phyloP scores from a whole-genome alignment of 441 rosid genomes.

The Theobroma grandiflorum region DNA sequence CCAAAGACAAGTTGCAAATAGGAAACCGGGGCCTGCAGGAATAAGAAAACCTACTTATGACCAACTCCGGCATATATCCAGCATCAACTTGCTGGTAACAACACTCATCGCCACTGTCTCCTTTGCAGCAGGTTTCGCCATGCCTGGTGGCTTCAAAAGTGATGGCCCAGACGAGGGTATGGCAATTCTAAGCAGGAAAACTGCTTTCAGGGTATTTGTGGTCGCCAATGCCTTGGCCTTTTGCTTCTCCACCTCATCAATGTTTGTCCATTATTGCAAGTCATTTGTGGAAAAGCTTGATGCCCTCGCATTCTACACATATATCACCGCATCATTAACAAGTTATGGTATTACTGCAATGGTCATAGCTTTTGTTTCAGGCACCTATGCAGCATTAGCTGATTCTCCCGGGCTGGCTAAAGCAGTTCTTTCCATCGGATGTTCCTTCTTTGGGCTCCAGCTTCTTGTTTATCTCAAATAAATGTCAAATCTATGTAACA shows the following conservation, averaged over 20 bases:
- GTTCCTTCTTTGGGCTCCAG: slow-evolving; percentile 17
- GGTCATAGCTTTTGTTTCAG: slow-evolving; percentile 23
- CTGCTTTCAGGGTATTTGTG: slow-evolving; percentile 36
- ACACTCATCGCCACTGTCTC: slow-evolving; percentile 22
- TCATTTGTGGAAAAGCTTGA: slow-evolving; percentile 27
- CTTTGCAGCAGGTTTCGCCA: slow-evolving; percentile 38
- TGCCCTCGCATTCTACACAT: background rate
- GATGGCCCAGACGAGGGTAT: slow-evolving; percentile 21
- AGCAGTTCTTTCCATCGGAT: slow-evolving; percentile 18
- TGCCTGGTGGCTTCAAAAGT: slow-evolving; percentile 28
- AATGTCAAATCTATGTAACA: background rate
- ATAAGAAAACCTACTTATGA: background rate
- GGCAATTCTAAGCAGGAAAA: slow-evolving; percentile 19
- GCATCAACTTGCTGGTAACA: slow-evolving; percentile 26
- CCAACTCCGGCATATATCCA: background rate
- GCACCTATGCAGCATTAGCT: slow-evolving; percentile 5
- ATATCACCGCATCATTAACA: background rate
- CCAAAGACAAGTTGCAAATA: background rate
- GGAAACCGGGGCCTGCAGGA: background rate
- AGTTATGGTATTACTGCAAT: slow-evolving; percentile 11
- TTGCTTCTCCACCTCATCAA: slow-evolving; percentile 36
- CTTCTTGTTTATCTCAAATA: background rate
- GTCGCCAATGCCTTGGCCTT: slow-evolving; percentile 37
- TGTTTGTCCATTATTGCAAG: slow-evolving; percentile 34
- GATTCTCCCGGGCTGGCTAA: slow-evolving; percentile 4